Percentiles rank a stretch among this genome's conserved stretches.
Conservation (phyloP, 352 stramenopile species). For the Phytophthora citrophthora region DNA sequence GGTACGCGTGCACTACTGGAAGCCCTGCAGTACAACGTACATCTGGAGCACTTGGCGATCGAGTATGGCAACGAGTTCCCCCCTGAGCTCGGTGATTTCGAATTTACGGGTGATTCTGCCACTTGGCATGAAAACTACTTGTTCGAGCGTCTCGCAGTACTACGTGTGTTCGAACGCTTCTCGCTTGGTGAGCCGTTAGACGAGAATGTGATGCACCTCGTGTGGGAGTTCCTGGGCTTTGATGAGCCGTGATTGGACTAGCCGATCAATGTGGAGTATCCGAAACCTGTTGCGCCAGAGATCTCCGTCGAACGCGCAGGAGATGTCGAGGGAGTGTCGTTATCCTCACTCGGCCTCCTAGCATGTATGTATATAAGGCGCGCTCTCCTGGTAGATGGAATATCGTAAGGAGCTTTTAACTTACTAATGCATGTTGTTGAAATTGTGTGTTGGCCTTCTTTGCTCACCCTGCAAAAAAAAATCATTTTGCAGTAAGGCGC, state of each 20-base stretch:
- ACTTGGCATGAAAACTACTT: constrained; percentile 56
- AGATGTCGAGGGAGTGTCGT: neutral
- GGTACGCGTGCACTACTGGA: constrained; percentile 55
- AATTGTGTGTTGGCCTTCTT: neutral
- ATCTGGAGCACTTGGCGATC: constrained; percentile 57
- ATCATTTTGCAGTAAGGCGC: no score
- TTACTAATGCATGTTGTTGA: constrained; percentile 38
- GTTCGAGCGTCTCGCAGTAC: constrained; percentile 52
- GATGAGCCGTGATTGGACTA: constrained; percentile 41
- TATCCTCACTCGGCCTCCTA: neutral
- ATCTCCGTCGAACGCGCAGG: constrained; percentile 9
- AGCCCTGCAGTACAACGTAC: constrained; percentile 57
- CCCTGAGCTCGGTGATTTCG: constrained; percentile 51
- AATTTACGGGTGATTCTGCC: constrained; percentile 50
- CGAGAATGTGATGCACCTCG: constrained; percentile 50
- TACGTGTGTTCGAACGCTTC: constrained; percentile 58
- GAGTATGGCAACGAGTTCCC: constrained; percentile 67
- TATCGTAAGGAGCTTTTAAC: constrained; percentile 30
- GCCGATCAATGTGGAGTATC: constrained; percentile 16
- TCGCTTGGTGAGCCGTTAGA: constrained; percentile 46
- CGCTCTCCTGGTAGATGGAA: constrained; percentile 27
- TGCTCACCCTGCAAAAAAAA: neutral
- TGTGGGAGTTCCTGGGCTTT: constrained; percentile 65
- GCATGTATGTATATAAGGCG: constrained; percentile 44
- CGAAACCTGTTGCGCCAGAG: constrained; percentile 27